Evolutionary conservation across 148 eudicot genomes (phyloP).

Genomic region (Linanthus parryae): DNA sequence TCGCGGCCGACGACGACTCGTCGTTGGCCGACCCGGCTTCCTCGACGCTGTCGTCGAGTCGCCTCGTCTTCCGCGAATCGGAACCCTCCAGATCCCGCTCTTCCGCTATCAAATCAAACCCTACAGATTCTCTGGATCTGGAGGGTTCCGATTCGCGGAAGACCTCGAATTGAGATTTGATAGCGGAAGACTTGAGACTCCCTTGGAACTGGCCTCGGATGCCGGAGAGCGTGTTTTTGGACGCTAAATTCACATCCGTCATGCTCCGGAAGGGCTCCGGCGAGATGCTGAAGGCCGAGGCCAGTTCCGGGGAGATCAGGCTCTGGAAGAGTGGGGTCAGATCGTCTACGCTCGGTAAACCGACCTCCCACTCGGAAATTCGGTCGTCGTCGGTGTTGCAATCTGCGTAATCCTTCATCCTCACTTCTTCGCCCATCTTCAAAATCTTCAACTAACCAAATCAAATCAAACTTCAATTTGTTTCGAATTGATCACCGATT

Average conservation of each 20-base stretch:
- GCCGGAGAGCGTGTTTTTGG: slow-evolving; percentile 33
- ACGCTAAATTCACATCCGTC: slow-evolving; percentile 49
- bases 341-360: slow-evolving; percentile 39
- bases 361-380: slow-evolving; percentile 51
- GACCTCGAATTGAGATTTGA: too few relatives aligned
- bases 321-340: slow-evolving; percentile 48
- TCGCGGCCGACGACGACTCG: slow-evolving; percentile 22
- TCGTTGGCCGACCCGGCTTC: slow-evolving; percentile 21
- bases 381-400: slow-evolving; percentile 28
- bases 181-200: neutral
- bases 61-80: slow-evolving; percentile 28
- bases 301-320: slow-evolving; percentile 44
- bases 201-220: slow-evolving; percentile 22
- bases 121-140: neutral
- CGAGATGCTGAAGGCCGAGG: slow-evolving; percentile 46
- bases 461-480: neutral
- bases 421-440: slow-evolving; percentile 30
- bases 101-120: neutral
- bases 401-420: slow-evolving; percentile 14
- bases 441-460: neutral
- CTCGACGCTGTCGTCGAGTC: slow-evolving; percentile 15
- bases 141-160: neutral
- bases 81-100: slow-evolving; percentile 13
- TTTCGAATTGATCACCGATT: slow-evolving; percentile 6
- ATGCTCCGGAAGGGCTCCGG: slow-evolving; percentile 40